Percentiles rank a stretch among this genome's conserved stretches.
phyloP scores from a whole-genome alignment of 192 early-diverging fungal genomes.

The Umbelopsis ramanniana region DNA sequence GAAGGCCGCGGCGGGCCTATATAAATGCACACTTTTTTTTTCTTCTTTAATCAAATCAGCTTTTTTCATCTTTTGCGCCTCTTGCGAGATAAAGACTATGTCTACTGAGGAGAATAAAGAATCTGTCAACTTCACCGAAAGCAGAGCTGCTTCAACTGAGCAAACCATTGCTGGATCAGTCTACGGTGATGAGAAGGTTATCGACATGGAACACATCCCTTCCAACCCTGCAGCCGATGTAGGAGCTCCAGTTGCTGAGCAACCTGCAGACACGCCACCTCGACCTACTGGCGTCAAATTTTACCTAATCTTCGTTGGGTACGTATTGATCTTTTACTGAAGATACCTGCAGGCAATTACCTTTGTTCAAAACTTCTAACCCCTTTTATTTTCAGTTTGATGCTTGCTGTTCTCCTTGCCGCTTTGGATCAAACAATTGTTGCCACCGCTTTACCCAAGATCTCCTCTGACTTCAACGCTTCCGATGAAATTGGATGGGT shows the following conservation, averaged over 20 bases:
- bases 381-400: constrained; percentile 45
- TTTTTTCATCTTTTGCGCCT: background rate
- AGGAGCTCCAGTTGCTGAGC: background rate
- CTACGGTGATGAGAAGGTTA: background rate
- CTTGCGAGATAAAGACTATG: too few relatives aligned
- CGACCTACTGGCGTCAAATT: constrained; percentile 1
- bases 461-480: constrained; percentile 70
- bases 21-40: background rate
- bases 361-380: background rate
- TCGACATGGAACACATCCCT: background rate
- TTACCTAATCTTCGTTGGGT: constrained; percentile 25
- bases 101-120: background rate
- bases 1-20: background rate
- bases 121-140: background rate
- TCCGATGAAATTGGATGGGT: constrained; percentile 53
- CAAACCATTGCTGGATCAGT: background rate
- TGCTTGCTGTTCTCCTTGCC: constrained; percentile 70
- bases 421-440: constrained; percentile 85
- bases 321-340: background rate
- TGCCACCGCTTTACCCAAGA: constrained; percentile 70
- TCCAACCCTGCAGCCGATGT: background rate
- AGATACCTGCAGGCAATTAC: background rate
- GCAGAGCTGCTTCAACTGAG: background rate
- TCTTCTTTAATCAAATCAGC: too few relatives aligned
- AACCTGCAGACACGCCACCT: background rate